phyloP scores from a whole-genome alignment of 73 alveolate species.

The Symbiodinium natans region DNA sequence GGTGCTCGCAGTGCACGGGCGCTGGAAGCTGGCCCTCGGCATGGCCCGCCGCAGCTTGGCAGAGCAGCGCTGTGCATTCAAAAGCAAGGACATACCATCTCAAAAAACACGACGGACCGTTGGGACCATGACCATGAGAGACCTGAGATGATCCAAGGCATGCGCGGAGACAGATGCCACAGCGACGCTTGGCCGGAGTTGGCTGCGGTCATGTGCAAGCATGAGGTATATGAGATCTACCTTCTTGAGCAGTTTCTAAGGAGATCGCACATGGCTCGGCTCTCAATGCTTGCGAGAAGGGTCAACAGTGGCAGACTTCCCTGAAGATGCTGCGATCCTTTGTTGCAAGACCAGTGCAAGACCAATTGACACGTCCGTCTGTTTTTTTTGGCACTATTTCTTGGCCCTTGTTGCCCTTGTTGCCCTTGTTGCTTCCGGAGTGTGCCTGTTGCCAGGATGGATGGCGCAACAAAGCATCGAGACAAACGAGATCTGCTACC shows the following conservation, averaged over 20 bases:
- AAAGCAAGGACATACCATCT: not conserved
- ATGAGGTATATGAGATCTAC: not conserved
- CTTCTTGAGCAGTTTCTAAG: not conserved
- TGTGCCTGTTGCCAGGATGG: slow-evolving; percentile 13
- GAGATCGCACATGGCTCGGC: slow-evolving; percentile 35
- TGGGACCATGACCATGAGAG: not conserved
- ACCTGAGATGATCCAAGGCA: slow-evolving; percentile 6
- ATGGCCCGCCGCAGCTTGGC: not conserved
- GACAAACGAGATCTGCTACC: slow-evolving; percentile 37
- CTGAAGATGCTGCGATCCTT: not conserved
- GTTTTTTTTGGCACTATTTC: too few species aligned
- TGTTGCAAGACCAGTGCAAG: not conserved
- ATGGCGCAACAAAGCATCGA: slow-evolving; percentile 25
- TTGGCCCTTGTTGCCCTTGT: too few species aligned
- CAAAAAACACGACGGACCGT: not conserved
- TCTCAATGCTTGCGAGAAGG: slow-evolving; percentile 56
- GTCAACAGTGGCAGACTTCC: slow-evolving; percentile 24
- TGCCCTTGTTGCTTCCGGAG: too few species aligned
- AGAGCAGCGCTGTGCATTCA: too few species aligned
- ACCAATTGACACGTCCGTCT: too few species aligned
- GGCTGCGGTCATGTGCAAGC: not conserved
- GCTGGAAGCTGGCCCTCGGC: slow-evolving; percentile 18
- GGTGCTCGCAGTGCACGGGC: slow-evolving; percentile 1
- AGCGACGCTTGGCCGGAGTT: not conserved
- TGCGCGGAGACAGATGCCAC: not conserved